Percentiles rank a stretch among this genome's conserved stretches.
These are phyloP conservation scores for Suillus hirtellus DNA, from an alignment of 768 basidiomycete species.

Conservation along the genomic window DNA sequence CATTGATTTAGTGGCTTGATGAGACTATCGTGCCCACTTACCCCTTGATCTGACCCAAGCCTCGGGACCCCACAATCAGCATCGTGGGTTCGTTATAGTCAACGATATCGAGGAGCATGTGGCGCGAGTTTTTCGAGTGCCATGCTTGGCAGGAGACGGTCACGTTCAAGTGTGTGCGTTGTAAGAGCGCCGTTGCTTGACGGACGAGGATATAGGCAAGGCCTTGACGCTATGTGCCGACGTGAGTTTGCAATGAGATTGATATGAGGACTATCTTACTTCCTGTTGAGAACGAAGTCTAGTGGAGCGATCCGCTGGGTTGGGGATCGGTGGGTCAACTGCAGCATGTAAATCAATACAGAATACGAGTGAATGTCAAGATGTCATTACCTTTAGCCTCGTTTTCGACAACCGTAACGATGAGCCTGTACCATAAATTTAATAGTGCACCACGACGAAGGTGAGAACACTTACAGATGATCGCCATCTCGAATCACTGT, in stretches of 20 bases:
- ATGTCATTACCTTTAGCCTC: constrained; percentile 74
- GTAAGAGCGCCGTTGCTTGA: constrained; percentile 85
- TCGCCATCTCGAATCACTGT: constrained; percentile 95
- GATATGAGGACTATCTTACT: constrained; percentile 41
- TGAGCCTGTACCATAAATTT: constrained; percentile 44
- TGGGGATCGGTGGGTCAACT: constrained; percentile 73
- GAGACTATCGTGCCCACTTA: constrained; percentile 34
- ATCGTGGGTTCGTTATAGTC: constrained; percentile 87
- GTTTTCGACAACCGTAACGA: constrained; percentile 91
- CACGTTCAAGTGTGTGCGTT: constrained; percentile 87
- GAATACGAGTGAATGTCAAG: not conserved
- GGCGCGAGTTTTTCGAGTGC: constrained; percentile 93
- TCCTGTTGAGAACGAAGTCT: constrained; percentile 93
- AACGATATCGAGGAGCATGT: constrained; percentile 90
- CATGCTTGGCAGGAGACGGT: constrained; percentile 91
- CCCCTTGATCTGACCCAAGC: constrained; percentile 86
- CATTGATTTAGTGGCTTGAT: not conserved
- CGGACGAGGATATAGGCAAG: constrained; percentile 85
- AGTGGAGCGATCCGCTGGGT: constrained; percentile 68
- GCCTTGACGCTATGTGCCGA: constrained; percentile 69
- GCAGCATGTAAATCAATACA: constrained; percentile 13
- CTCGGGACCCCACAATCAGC: constrained; percentile 95
- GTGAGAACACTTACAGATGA: constrained; percentile 55
- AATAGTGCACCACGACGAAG: constrained; percentile 8
- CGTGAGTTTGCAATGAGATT: constrained; percentile 10